A percentile compares a stretch with the other conserved stretches of the same genome.
phyloP scores from a whole-genome alignment of 2,329 filamentous ascomycete species.

The Zasmidium citrigriseum region DNA sequence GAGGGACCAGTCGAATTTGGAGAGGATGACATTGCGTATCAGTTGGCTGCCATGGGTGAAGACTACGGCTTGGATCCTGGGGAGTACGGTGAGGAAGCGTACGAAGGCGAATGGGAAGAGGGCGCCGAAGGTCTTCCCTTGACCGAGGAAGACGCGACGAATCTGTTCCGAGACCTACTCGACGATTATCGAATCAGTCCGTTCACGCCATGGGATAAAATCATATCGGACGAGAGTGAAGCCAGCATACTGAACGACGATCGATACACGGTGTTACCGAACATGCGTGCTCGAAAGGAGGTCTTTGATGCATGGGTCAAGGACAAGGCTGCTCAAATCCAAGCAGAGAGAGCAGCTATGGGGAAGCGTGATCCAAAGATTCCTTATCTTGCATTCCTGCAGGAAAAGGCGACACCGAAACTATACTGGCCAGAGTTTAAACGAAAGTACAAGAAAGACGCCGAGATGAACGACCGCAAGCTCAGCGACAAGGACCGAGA shows the following conservation, averaged over 20 bases:
- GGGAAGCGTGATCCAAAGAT: slow-evolving; percentile 82
- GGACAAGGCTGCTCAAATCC: slow-evolving; percentile 71
- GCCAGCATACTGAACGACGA: slow-evolving; percentile 80
- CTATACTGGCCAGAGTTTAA: slow-evolving; percentile 98
- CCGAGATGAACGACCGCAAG: slow-evolving; percentile 72
- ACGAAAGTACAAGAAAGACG: slow-evolving; percentile 81
- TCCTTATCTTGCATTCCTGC: slow-evolving; percentile 78
- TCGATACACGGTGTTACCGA: slow-evolving; percentile 80
- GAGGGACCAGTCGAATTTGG: slow-evolving; percentile 72
- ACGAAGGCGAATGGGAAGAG: slow-evolving; percentile 61
- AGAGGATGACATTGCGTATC: slow-evolving; percentile 91
- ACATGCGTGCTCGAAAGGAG: slow-evolving; percentile 77
- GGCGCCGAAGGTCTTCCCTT: slow-evolving; percentile 70
- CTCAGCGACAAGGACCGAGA: slow-evolving; percentile 69
- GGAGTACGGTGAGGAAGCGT: slow-evolving; percentile 69
- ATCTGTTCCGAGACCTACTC: slow-evolving; percentile 82
- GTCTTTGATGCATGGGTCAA: slow-evolving; percentile 83
- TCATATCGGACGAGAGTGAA: slow-evolving; percentile 66
- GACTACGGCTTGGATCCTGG: slow-evolving; percentile 78
- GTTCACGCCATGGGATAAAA: slow-evolving; percentile 87
- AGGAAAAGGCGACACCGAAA: slow-evolving; percentile 81
- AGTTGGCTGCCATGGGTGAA: slow-evolving; percentile 84
- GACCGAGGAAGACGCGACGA: slow-evolving; percentile 72
- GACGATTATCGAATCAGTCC: slow-evolving; percentile 81
- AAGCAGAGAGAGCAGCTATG: slow-evolving; percentile 70